These are phyloP conservation scores for Physaria fendleri DNA, from an alignment of 345 rosid species.

Conservation along the genomic window DNA sequence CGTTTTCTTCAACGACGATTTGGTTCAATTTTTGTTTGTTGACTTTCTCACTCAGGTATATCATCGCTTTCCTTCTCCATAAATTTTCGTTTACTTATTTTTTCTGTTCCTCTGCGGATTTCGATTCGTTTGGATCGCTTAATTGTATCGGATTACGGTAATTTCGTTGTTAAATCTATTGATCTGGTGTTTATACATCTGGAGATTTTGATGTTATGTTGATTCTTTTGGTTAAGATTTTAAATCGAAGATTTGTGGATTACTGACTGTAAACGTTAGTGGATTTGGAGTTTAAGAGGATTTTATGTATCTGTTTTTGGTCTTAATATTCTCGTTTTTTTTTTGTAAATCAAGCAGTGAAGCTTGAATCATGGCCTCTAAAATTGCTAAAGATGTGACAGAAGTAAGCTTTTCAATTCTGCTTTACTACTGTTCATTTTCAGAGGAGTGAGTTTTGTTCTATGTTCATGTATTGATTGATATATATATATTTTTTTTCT, in stretches of 20 bases:
- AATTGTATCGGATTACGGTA: background rate
- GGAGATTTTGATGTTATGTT: background rate
- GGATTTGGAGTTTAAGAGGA: background rate
- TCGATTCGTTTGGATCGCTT: background rate
- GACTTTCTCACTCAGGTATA: slow-evolving; percentile 20
- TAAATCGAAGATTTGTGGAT: background rate
- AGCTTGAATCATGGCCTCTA: slow-evolving; percentile 42
- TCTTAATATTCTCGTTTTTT: background rate
- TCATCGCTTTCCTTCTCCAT: background rate
- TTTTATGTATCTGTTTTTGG: background rate
- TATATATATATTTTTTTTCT: no score
- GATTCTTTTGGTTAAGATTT: slow-evolving; percentile 1
- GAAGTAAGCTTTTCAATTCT: slow-evolving; percentile 41
- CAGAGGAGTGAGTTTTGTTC: background rate
- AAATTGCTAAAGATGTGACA: slow-evolving; percentile 75
- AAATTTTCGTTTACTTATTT: background rate
- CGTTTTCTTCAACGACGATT: slow-evolving; percentile 1
- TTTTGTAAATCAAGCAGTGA: slow-evolving; percentile 26
- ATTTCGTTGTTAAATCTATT: background rate
- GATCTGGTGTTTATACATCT: background rate
- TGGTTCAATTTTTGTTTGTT: background rate
- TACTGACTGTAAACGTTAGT: background rate
- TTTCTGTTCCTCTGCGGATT: background rate
- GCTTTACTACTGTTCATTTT: background rate
- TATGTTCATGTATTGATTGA: no score